phyloP scores from a whole-genome alignment of 106 monocot genomes.

The Dioscorea alata region DNA sequence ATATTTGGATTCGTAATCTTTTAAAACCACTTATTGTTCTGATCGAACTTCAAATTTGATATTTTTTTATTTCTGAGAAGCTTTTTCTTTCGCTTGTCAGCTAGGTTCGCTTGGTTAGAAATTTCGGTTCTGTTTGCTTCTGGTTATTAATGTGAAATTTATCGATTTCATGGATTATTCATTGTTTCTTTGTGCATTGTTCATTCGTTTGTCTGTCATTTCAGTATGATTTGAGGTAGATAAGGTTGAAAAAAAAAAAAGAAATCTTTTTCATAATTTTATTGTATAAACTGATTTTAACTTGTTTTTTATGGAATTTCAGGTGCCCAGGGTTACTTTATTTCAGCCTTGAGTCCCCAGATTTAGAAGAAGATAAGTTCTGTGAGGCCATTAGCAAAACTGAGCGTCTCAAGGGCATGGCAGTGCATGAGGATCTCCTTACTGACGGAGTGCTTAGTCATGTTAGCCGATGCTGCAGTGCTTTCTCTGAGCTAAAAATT shows the following conservation, averaged over 20 bases:
- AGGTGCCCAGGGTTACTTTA: conserved; percentile 52
- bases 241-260: background rate
- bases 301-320: conserved; percentile 3
- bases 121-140: too few relatives aligned
- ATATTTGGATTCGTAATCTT: background rate
- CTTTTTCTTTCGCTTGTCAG: background rate
- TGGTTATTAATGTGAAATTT: too few relatives aligned
- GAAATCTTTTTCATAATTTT: background rate
- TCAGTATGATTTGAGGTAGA: background rate
- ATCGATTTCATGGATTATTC: too few relatives aligned
- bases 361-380: conserved; percentile 23
- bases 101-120: background rate
- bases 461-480: conserved; percentile 16
- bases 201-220: background rate
- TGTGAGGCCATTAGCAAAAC: conserved; percentile 36
- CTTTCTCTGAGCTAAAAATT: conserved; percentile 35
- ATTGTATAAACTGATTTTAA: background rate
- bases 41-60: background rate
- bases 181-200: background rate
- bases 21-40: background rate
- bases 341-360: conserved; percentile 40
- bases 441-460: conserved; percentile 23
- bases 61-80: background rate
- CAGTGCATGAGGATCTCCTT: conserved; percentile 35
- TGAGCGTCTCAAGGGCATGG: conserved; percentile 46